phyloP scores from a whole-genome alignment of 805 yeast species.

The Hanseniaspora pseudoguilliermondii region DNA sequence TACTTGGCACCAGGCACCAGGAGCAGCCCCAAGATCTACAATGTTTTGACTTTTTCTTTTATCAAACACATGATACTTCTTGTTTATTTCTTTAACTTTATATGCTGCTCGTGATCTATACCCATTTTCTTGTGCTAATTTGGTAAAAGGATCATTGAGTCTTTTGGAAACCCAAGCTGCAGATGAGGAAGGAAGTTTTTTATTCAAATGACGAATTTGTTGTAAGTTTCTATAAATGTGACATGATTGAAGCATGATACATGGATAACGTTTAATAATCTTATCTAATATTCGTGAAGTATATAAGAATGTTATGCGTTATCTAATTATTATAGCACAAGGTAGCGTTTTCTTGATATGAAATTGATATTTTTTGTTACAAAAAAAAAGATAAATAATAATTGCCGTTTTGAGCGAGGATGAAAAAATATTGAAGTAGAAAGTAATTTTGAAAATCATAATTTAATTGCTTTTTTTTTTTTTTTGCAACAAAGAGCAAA shows the following conservation, averaged over 20 bases:
- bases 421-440: no score
- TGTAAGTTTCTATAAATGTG: background rate
- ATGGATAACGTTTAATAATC: background rate
- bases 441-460: no score
- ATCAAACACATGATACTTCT: slow-evolving; percentile 46
- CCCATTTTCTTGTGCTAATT: slow-evolving; percentile 50
- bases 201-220: background rate
- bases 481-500: background rate
- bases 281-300: background rate
- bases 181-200: slow-evolving; percentile 32
- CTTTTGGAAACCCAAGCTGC: slow-evolving; percentile 67
- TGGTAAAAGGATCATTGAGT: slow-evolving; percentile 47
- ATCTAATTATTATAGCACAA: background rate
- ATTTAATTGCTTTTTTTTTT: background rate
- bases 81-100: slow-evolving; percentile 65
- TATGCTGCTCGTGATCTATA: slow-evolving; percentile 82
- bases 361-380: background rate
- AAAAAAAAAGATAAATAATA: background rate
- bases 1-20: slow-evolving; percentile 91
- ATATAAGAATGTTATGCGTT: background rate
- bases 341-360: background rate
- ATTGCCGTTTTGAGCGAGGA: background rate
- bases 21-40: slow-evolving; percentile 84
- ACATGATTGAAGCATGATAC: background rate
- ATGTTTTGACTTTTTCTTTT: slow-evolving; percentile 38